phyloP scores from a whole-genome alignment of 495 filamentous ascomycete species.

The Penicillium parvum region DNA sequence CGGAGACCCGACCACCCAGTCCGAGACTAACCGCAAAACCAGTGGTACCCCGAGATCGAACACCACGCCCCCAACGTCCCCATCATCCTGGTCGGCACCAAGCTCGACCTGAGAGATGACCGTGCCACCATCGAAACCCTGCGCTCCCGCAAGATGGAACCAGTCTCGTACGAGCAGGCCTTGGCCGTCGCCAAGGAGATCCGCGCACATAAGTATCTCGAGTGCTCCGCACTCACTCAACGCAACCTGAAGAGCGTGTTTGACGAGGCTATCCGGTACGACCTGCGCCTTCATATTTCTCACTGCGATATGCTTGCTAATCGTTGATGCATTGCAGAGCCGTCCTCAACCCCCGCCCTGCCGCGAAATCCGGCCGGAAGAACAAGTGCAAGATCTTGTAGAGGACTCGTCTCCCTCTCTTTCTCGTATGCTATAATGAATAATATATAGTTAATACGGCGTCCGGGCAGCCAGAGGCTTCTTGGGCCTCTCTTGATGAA shows the following conservation, averaged over 20 bases:
- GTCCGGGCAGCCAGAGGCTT: constrained; percentile 34
- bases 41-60: constrained; percentile 97
- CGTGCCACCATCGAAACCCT: constrained; percentile 71
- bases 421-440: constrained; percentile 34
- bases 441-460: constrained; percentile 48
- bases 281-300: not conserved
- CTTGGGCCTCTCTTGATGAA: constrained; percentile 28
- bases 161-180: constrained; percentile 86
- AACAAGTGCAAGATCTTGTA: constrained; percentile 76
- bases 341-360: constrained; percentile 73
- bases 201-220: constrained; percentile 87
- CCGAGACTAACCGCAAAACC: constrained; percentile 1
- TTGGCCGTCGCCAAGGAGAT: constrained; percentile 86
- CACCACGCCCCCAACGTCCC: constrained; percentile 94
- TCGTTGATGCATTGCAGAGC: constrained; percentile 51
- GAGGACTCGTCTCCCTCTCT: constrained; percentile 19
- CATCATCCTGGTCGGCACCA: constrained; percentile 96
- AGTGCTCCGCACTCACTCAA: constrained; percentile 97
- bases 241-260: constrained; percentile 96
- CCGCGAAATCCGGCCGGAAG: constrained; percentile 57
- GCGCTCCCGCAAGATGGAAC: constrained; percentile 81
- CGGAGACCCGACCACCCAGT: not conserved
- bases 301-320: not conserved
- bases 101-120: constrained; percentile 93
- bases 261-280: constrained; percentile 90